These are phyloP conservation scores for Ogataea nitratoaversa DNA, from an alignment of 805 yeast species.

Conservation along the genomic window DNA sequence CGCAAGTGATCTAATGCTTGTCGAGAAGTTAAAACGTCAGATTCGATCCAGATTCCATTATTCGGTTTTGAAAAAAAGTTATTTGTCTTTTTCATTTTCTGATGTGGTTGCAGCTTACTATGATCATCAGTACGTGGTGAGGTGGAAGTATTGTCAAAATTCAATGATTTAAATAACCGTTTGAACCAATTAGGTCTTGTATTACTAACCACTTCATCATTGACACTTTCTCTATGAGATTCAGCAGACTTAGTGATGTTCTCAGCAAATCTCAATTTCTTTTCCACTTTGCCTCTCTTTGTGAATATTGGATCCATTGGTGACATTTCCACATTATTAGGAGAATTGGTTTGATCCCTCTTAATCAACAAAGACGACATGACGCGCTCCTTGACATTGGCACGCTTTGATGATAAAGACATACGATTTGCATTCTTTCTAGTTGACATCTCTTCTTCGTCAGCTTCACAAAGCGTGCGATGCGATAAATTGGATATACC, in stretches of 20 bases:
- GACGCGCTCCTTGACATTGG: slow-evolving; percentile 9
- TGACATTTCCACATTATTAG: slow-evolving; percentile 18
- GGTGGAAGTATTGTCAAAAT: too few relatives aligned
- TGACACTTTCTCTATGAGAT: not conserved
- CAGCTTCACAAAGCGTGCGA: too few relatives aligned
- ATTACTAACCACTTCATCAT: not conserved
- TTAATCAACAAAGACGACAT: not conserved
- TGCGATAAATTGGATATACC: too few relatives aligned
- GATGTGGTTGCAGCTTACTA: not conserved
- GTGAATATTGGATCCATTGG: slow-evolving; percentile 25
- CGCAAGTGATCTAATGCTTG: slow-evolving; percentile 5
- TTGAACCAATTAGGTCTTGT: slow-evolving; percentile 22
- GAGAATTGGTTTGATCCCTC: not conserved
- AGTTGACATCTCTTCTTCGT: too few relatives aligned
- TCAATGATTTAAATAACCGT: slow-evolving; percentile 10
- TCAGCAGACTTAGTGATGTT: not conserved
- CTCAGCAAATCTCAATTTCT: slow-evolving; percentile 5
- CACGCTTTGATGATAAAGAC: not conserved
- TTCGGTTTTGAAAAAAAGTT: not conserved
- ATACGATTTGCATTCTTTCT: slow-evolving; percentile 1
- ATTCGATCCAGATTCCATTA: slow-evolving; percentile 13
- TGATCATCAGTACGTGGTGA: not conserved
- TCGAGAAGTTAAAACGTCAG: slow-evolving; percentile 12
- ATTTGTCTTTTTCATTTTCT: not conserved
- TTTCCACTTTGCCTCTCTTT: slow-evolving; percentile 3